Conservation (phyloP, 2,329 filamentous ascomycete genomes). For the Teratosphaeria viscida region DNA sequence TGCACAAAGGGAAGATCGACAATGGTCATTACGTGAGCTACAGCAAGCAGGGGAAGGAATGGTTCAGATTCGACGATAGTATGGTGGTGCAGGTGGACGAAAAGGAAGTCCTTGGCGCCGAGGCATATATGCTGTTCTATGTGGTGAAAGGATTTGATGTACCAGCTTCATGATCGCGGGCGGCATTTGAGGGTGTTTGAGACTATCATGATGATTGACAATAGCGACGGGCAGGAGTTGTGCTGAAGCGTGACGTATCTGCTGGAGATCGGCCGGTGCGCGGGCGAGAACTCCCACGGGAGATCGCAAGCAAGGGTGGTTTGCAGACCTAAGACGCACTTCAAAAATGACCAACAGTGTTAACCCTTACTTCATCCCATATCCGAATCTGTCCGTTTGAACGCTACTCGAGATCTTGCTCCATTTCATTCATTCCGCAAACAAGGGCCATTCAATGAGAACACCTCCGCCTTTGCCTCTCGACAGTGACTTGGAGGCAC, state of each 20-base stretch:
- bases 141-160: conserved; percentile 16
- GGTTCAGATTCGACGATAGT: conserved; percentile 94
- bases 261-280: too few species aligned
- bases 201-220: background rate
- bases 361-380: too few species aligned
- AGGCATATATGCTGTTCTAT: conserved; percentile 89
- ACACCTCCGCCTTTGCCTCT: too few species aligned
- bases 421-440: too few species aligned
- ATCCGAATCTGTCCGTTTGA: too few species aligned
- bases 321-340: too few species aligned
- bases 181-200: background rate
- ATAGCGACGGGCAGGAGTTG: background rate
- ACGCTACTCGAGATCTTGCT: too few species aligned
- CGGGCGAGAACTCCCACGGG: too few species aligned
- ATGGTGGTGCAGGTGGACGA: conserved; percentile 76
- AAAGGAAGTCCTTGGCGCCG: conserved; percentile 72
- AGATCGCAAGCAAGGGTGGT: too few species aligned
- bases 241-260: background rate
- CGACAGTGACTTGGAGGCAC: too few species aligned
- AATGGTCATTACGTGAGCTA: conserved; percentile 91
- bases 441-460: too few species aligned
- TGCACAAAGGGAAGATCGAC: conserved; percentile 87
- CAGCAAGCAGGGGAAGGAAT: conserved; percentile 68
- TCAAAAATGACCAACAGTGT: too few species aligned
- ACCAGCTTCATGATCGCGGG: background rate